phyloP scores from a whole-genome alignment of 2,329 filamentous ascomycete genomes.

The Mycogone perniciosa region DNA sequence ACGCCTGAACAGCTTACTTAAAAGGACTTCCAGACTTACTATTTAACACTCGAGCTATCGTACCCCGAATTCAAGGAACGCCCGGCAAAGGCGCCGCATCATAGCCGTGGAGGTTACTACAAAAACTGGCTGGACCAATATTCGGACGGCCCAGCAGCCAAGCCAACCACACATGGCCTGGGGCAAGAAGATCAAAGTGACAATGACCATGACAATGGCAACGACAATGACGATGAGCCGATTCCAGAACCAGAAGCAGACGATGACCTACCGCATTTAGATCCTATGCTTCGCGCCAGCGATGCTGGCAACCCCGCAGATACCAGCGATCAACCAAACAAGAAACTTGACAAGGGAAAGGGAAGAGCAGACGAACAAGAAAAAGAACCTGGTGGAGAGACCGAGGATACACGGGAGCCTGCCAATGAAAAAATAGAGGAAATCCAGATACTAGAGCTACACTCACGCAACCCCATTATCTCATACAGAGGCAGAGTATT shows the following conservation, averaged over 20 bases:
- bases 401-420: conserved; percentile 9
- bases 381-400: conserved; percentile 5
- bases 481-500: conserved; percentile 75
- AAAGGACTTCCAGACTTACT: conserved; percentile 47
- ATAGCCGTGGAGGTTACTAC: conserved; percentile 41
- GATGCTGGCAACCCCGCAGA: not conserved
- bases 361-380: conserved; percentile 10
- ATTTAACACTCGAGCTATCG: conserved; percentile 57
- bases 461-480: conserved; percentile 68
- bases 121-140: conserved; percentile 35
- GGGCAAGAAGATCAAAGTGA: conserved; percentile 6
- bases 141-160: conserved; percentile 13
- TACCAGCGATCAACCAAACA: not conserved
- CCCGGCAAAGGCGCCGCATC: conserved; percentile 32
- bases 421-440: conserved; percentile 21
- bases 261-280: conserved; percentile 25
- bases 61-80: conserved; percentile 50
- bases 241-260: conserved; percentile 9
- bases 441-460: conserved; percentile 78
- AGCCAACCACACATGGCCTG: conserved; percentile 2
- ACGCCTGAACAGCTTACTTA: not conserved
- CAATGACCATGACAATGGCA: conserved; percentile 12
- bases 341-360: conserved; percentile 11
- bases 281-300: conserved; percentile 29
- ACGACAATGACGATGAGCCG: conserved; percentile 20